A percentile compares a stretch with the other conserved stretches of the same genome.
These are phyloP conservation scores for Populus ilicifolia DNA, from an alignment of 345 rosid species.

Conservation along the genomic window DNA sequence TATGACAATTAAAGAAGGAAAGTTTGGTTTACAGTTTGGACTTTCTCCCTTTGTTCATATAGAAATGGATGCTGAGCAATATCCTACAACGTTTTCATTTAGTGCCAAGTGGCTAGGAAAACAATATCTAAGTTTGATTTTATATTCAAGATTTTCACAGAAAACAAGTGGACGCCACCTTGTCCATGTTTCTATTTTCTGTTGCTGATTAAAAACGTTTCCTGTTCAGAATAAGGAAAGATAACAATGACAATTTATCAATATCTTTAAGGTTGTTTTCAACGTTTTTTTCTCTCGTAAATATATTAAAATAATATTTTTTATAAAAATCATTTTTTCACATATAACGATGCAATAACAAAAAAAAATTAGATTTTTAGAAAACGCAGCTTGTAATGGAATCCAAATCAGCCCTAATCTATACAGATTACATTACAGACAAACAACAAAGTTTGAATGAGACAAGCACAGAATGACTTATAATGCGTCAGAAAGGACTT, in stretches of 20 bases:
- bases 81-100: neutral
- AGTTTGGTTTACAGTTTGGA: neutral
- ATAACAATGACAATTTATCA: too few relatives aligned
- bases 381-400: too few relatives aligned
- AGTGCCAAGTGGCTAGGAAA: neutral
- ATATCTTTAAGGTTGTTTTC: too few relatives aligned
- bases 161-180: neutral
- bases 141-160: neutral
- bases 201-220: neutral
- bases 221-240: neutral
- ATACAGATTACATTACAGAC: too few relatives aligned
- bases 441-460: too few relatives aligned
- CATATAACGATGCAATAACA: too few relatives aligned
- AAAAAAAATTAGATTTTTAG: too few relatives aligned
- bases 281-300: accelerated
- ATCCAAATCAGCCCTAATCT: too few relatives aligned
- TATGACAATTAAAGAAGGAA: neutral
- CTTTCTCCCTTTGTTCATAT: neutral
- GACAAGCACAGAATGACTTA: neutral
- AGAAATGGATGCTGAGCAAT: neutral
- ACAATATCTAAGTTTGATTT: neutral
- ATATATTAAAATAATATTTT: too few relatives aligned
- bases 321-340: too few relatives aligned
- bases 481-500: neutral
- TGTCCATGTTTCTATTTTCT: neutral